These are phyloP conservation scores for Thermothelomyces thermophilus DNA, from an alignment of 2,329 filamentous ascomycete genomes.

Conservation along the genomic window DNA sequence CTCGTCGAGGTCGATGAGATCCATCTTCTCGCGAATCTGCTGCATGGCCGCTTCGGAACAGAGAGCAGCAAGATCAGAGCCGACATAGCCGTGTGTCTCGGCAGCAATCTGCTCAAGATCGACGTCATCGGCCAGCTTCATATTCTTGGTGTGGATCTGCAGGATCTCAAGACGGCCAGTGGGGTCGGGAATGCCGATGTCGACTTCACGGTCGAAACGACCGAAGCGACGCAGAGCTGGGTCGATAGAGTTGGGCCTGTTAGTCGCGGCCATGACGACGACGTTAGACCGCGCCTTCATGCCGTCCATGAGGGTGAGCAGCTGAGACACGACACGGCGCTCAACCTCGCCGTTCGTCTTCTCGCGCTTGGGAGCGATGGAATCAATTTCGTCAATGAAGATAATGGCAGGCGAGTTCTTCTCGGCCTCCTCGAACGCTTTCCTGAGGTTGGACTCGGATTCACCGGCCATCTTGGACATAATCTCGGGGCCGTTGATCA, in stretches of 20 bases:
- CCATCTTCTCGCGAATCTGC: constrained; percentile 99
- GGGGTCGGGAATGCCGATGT: constrained; percentile 96
- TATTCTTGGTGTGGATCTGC: constrained; percentile 99
- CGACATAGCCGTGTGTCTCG: constrained; percentile 98
- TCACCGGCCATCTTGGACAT: constrained; percentile 99
- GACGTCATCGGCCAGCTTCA: constrained; percentile 96
- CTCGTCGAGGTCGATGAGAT: constrained; percentile 96
- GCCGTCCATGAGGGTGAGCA: constrained; percentile 94
- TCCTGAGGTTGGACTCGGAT: constrained; percentile 94
- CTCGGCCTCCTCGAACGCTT: constrained; percentile 99
- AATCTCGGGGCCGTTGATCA: constrained; percentile 98
- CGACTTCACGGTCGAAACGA: constrained; percentile 97
- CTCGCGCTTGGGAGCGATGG: constrained; percentile 97
- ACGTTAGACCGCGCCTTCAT: constrained; percentile 99
- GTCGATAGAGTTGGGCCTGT: constrained; percentile 97
- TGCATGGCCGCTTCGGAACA: constrained; percentile 99
- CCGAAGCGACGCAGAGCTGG: constrained; percentile 96
- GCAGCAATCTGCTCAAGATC: constrained; percentile 94
- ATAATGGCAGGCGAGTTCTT: constrained; percentile 99
- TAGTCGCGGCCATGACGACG: constrained; percentile 98
- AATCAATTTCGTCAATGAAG: constrained; percentile 99
- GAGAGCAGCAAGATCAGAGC: constrained; percentile 95
- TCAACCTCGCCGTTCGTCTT: constrained; percentile 99
- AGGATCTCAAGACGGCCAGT: constrained; percentile 98
- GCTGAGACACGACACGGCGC: constrained; percentile 95